These are phyloP conservation scores for Rhynchospora tenuis DNA, from an alignment of 176 grass and related monocot species.

Conservation along the genomic window DNA sequence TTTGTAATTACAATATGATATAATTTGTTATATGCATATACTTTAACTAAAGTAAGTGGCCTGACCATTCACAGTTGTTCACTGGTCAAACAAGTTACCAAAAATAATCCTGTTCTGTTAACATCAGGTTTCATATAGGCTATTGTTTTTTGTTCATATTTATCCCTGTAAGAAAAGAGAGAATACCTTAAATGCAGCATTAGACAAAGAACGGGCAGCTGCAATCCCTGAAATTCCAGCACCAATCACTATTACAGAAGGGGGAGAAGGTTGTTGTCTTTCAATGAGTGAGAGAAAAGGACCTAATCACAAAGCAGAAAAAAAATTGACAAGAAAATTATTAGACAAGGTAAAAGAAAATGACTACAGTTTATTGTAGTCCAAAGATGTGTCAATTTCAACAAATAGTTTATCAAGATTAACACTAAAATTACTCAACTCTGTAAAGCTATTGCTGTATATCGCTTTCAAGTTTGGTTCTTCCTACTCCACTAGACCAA, in stretches of 20 bases:
- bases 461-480: constrained; percentile 3
- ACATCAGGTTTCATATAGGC: not conserved
- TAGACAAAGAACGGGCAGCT: constrained; percentile 65
- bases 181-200: constrained; percentile 83
- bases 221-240: constrained; percentile 95
- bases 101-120: not conserved
- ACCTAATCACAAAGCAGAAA: constrained; percentile 32
- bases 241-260: constrained; percentile 92
- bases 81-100: not conserved
- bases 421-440: not conserved
- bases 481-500: not conserved
- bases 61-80: not conserved
- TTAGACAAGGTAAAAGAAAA: not conserved
- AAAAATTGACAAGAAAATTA: not conserved
- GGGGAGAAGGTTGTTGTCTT: constrained; percentile 51
- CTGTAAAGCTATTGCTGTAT: not conserved
- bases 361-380: not conserved
- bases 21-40: too few relatives aligned
- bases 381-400: not conserved
- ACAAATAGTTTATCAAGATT: not conserved
- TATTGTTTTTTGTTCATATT: not conserved
- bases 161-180: not conserved
- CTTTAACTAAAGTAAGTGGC: not conserved
- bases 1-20: too few relatives aligned
- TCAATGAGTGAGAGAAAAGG: constrained; percentile 74